Evolutionary conservation across 2,329 filamentous ascomycete species (phyloP), one percentile per base, ranked within the genome.

Genomic region (Scytalidium sp.): DNA sequence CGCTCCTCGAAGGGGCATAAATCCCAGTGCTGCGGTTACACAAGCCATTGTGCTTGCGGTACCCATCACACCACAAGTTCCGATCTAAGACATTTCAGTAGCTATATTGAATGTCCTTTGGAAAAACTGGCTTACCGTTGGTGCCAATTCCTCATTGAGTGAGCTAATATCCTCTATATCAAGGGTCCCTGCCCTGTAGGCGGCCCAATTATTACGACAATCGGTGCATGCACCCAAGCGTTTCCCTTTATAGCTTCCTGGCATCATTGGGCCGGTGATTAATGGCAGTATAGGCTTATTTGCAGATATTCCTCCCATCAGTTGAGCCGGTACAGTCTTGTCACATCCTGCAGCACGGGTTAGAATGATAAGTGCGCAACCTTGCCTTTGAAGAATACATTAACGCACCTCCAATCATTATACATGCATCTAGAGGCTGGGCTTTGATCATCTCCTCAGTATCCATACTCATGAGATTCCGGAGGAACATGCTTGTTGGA

Each of bases 391-490:
- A 36, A 36, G 32, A 7, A 21, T 11, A 53, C 3, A 65, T n/a
- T n/a, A n/a, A n/a, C 68, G 53, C 50, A 81, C 83, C 85, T 43
- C 85, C 85, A 56, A 89, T 84, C 55, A 86, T 72, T 13, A 87
- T 75, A 9, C 81, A 80, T 0, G 83, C 81, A 66, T 90, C 86
- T 15, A 86, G 74, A 1, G 86, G 86, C 65, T 90, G 86, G 0
- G 85, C 85, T 41, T 73, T 72, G 47, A 89, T 83, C 86, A 90
- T 90, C 70, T 90, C 86, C 64, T 90, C 87, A 0, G 87, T 90
- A 61, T 90, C 87, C 83, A 90, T 88, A 56, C 82, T 85, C 86
- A 90, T 90, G 50, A 90, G 61, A 56, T 90, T 90, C 25, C 87
- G 68, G 43, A 90, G 61, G 49, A 83, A 89, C 87, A 90, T 89